Base-by-base conservation (phyloP, 2,329 filamentous ascomycete genomes). In the Nemania sp. region DNA sequence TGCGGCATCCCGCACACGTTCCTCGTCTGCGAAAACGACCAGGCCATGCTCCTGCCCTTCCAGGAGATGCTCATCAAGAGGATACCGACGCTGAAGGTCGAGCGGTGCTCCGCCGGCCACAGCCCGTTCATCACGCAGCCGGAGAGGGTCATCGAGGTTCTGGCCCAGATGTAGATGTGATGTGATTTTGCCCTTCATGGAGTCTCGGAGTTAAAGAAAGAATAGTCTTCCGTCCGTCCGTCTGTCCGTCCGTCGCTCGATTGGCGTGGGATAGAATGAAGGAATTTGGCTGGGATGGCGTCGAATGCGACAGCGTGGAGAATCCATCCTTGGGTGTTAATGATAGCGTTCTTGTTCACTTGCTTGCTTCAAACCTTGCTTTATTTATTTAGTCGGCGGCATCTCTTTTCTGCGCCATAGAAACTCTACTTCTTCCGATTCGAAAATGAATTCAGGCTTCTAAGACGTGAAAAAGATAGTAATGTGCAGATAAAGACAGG, bases 1-100 rank as follows among this genome's bases (percentile, higher is more conserved):
- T 63, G 60, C 37, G 60, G 60, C 0, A 63, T 63, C 15, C 60
- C 60, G n/a, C 60, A 63, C 21, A 63, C 60, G 5, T 63, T 57
- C 37, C 46, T 63, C 3, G 15, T 63, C 49, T 63, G 60, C 18
- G 60, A 63, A 7, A 57, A 63, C 43, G 60, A 54, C 17, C 48
- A 60, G 53, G 57, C 57, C 17, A 45, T 63, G 57, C 53, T 42
- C 32, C 20, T 60, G 3, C 53, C 43, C n/a, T 60, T 54, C 7
- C 60, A 60, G 25, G 60, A 62, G 42, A 53, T 56, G 54, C 37
- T 63, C 40, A 57, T 63, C 21, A 32, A 53, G 40, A 57, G 49
- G 39, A 57, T 40, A 12, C 57, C 57, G 32, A 57, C 57, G 3
- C 21, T 63, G 15, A 57, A 48, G 48, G 49, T 63, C 12, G 60